Base-by-base conservation (phyloP, 2,329 filamentous ascomycete species). In the Colletotrichum agaves region DNA sequence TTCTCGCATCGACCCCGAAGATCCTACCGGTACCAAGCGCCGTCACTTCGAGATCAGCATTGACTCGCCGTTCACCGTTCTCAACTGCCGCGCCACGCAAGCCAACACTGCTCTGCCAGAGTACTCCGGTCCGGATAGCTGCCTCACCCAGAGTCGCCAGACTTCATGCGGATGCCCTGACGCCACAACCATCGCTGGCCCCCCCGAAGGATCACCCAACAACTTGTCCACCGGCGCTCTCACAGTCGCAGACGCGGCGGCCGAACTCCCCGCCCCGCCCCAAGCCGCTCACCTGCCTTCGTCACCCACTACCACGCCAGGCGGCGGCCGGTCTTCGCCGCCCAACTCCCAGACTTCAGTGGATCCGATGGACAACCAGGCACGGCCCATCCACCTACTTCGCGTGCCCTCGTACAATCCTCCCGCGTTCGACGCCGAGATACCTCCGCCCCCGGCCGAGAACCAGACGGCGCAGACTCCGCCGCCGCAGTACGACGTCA, bases 31-130 rank as follows among this genome's bases (percentile, higher is more conserved):
- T 39, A 85, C 83, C 70, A 94, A 94, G 75, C 88, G 94, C 70
- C 88, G 94, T 37, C 94, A 97, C 76, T 98, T 97, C 72, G 94
- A 98, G 78, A 97, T 97, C 74, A 97, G 93, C 72, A 98, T 98
- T 73, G 94, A 98, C 79, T 97, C 94, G 1, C 94, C 94, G 1
- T 95, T 98, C 76, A 95, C 95, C 69, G 93, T 97, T 50, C 90
- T 97, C 53, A 95, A 94, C 70, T 98, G 94, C 81, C 92, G 92
- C 70, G 94, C 94, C n/a, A 97, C 93, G 0, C 92, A 96, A 76
- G 91, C 93, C 56, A 97, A 97, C 78, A 97, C 92, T 27, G 89
- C 90, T 12, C 85, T 97, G 11, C 94, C 94, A 0, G 91, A 92
- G 15, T 98, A 98, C 77, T 80, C 82, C 6, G 82, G 84, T 21